phyloP scores from a whole-genome alignment of 2,329 filamentous ascomycete species.

The Domatiomyces catenatus region DNA sequence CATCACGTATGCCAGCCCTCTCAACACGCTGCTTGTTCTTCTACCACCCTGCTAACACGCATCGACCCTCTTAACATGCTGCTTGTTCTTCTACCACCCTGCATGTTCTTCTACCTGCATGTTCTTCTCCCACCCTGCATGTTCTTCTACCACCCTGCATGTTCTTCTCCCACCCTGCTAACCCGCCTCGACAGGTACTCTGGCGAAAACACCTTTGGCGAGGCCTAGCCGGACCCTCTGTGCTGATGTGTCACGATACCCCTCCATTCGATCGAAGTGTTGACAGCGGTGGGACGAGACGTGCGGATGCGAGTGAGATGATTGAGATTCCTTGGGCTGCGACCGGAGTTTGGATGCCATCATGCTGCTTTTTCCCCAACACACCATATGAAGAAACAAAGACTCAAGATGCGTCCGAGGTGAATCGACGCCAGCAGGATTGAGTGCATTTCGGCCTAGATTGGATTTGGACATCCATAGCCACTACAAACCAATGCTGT shows the following conservation, averaged over 20 bases:
- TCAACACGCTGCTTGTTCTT: background rate
- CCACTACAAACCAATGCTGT: background rate
- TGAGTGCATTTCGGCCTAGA: background rate
- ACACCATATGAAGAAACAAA: background rate
- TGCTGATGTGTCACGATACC: background rate
- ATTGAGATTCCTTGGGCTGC: background rate
- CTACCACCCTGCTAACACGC: slow-evolving; percentile 16
- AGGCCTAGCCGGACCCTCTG: slow-evolving; percentile 6
- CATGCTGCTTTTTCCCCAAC: background rate
- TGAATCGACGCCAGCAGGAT: background rate
- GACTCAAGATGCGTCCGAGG: background rate
- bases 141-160: slow-evolving; percentile 7
- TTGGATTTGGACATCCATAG: background rate
- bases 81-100: slow-evolving; percentile 1
- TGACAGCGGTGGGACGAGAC: background rate
- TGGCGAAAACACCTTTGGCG: slow-evolving; percentile 95
- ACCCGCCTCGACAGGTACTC: slow-evolving; percentile 50
- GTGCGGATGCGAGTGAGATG: background rate
- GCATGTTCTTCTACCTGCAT: slow-evolving; percentile 12
- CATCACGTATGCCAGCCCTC: slow-evolving; percentile 56
- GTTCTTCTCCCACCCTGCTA: slow-evolving; percentile 8
- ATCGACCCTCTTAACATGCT: background rate
- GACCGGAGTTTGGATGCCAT: slow-evolving; percentile 1
- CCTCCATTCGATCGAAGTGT: background rate
- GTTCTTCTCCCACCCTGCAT: slow-evolving; percentile 4